Percentiles rank a stretch among this genome's conserved stretches.
These are phyloP conservation scores for Urtica urens DNA, from an alignment of 306 rosid species.

Conservation along the genomic window DNA sequence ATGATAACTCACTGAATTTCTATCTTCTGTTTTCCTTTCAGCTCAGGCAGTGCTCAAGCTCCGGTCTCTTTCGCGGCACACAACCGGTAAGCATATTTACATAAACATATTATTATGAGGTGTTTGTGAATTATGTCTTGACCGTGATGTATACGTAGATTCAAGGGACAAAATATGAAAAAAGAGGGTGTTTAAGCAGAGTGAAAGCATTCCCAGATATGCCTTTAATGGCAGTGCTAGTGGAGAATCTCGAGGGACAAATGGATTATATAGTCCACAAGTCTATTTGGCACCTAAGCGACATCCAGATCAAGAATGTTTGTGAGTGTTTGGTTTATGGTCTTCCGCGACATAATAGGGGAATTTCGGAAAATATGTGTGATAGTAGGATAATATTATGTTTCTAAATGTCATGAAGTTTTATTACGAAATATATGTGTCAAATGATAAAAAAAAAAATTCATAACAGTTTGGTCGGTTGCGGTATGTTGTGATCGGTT, in stretches of 20 bases:
- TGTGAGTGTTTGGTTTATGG: constrained; percentile 60
- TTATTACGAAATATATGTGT: too few species aligned
- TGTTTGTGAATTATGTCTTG: background rate
- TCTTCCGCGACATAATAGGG: too few species aligned
- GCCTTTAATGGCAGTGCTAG: constrained; percentile 49
- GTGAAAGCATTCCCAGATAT: constrained; percentile 50
- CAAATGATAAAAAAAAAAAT: too few species aligned
- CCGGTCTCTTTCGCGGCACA: constrained; percentile 26
- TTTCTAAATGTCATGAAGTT: too few species aligned
- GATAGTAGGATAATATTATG: too few species aligned
- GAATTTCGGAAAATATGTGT: too few species aligned
- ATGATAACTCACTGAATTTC: background rate
- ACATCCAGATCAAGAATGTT: constrained; percentile 60
- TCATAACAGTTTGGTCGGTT: too few species aligned
- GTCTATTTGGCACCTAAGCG: constrained; percentile 55
- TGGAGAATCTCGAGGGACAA: constrained; percentile 36
- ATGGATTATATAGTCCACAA: constrained; percentile 34
- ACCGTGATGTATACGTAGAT: constrained; percentile 10
- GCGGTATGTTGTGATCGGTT: too few species aligned
- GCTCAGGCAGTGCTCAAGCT: constrained; percentile 44
- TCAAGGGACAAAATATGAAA: constrained; percentile 19
- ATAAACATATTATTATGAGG: too few species aligned
- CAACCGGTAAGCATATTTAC: constrained; percentile 30
- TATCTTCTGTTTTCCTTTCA: constrained; percentile 2
- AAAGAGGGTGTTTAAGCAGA: constrained; percentile 42